These are phyloP conservation scores for Phtheirospermum japonicum DNA, from an alignment of 257 asterid species.

Conservation along the genomic window DNA sequence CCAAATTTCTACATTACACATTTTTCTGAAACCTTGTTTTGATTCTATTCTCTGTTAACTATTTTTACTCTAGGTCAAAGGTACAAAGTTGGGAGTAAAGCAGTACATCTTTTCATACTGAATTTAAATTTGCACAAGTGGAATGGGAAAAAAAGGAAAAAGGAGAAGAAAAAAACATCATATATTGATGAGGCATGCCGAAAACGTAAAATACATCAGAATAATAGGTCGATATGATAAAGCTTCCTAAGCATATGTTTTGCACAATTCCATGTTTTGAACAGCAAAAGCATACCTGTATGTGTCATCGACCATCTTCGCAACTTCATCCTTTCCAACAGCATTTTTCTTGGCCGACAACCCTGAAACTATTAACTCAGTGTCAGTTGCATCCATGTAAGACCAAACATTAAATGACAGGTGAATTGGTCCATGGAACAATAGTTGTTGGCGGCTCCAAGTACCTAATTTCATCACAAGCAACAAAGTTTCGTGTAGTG, in stretches of 20 bases:
- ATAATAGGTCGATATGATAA: conserved; percentile 2
- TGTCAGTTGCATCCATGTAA: conserved; percentile 13
- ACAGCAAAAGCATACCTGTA: conserved; percentile 57
- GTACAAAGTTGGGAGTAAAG: conserved; percentile 15
- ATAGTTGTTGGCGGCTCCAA: background rate
- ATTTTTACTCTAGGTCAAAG: conserved; percentile 3
- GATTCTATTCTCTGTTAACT: background rate
- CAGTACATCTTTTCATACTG: background rate
- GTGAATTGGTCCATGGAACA: background rate
- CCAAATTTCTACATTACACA: conserved; percentile 8
- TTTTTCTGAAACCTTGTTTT: conserved; percentile 11
- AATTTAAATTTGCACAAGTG: conserved; percentile 12
- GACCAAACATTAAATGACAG: conserved; percentile 7
- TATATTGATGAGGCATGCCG: conserved; percentile 17
- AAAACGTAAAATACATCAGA: background rate
- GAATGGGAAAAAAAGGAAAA: too few relatives aligned
- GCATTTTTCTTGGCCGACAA: conserved; percentile 70
- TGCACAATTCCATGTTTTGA: conserved; percentile 12
- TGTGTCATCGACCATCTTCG: conserved; percentile 83
- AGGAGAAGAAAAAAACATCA: too few relatives aligned
- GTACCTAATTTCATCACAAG: conserved; percentile 10
- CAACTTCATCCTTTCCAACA: conserved; percentile 72
- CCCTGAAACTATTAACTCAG: conserved; percentile 57
- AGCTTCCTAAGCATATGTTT: conserved; percentile 13
- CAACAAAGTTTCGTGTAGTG: background rate